phyloP scores from a whole-genome alignment of 148 eudicot genomes.

The Amaranthus cruentus region DNA sequence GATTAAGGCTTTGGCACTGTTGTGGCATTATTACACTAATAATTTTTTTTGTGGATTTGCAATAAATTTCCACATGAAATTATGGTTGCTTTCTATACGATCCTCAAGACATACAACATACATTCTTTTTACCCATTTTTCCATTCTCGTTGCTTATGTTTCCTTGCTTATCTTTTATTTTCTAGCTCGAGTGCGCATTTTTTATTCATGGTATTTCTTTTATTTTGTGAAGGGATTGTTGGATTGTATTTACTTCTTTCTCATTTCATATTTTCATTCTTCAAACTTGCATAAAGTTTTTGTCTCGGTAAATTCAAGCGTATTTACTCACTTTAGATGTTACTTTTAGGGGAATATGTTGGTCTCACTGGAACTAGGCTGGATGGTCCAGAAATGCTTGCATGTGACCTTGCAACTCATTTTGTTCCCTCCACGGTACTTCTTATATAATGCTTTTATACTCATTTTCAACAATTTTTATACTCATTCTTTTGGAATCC shows the following conservation, averaged over 20 bases:
- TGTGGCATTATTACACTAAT: too few species aligned
- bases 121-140: background rate
- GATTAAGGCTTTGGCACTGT: too few species aligned
- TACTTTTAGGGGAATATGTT: conserved; percentile 71
- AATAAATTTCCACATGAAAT: too few species aligned
- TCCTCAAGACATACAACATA: too few species aligned
- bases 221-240: background rate
- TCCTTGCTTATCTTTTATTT: background rate
- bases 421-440: conserved; percentile 69
- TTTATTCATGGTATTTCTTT: background rate
- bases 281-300: too few species aligned
- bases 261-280: background rate
- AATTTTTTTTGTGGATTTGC: too few species aligned
- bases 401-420: conserved; percentile 95
- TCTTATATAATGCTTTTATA: background rate
- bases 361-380: conserved; percentile 84
- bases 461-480: background rate
- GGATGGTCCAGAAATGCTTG: conserved; percentile 99
- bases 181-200: background rate
- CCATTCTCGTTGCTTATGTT: background rate
- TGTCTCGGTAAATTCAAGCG: background rate
- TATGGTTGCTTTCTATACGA: too few species aligned
- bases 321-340: background rate
- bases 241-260: too few species aligned
- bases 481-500: background rate